Evolutionary conservation across 306 rosid genomes (phyloP), one percentile per base, ranked within the genome.

Genomic region (Glycine soja): DNA sequence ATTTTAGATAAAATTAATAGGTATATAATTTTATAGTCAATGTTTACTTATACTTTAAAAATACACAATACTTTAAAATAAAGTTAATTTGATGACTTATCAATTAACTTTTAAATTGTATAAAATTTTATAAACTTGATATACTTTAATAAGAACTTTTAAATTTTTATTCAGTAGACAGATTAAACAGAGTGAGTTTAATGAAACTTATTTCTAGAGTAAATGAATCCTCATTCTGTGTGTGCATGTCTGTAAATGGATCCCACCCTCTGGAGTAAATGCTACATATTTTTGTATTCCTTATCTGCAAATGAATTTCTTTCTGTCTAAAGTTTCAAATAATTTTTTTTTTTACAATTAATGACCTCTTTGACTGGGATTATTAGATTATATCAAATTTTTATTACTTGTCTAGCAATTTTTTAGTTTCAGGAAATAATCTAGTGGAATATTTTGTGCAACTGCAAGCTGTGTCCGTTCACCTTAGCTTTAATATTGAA

Each of bases 401-500:
- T 24, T 24, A 24, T 24, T 24, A 24, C 30, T 24, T 24, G 30
- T 24, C 30, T 24, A 24, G 30, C 30, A 24, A 24, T 24, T 24
- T 24, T 24, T 24, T 24, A 24, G 30, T 24, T 24, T 0, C 30
- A 24, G 30, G 30, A 24, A 24, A 24, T 82, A 40, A 59, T 82
- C 46, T 52, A 24, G 10, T 40, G 64, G 46, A 58, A 57, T 19
- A 58, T 70, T 47, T 46, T 78, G 66, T 69, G 72, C 14, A 70
- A 75, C 61, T 70, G 68, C 51, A 70, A 79, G 40, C 75, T 36
- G 15, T 76, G 72, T 64, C 59, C 19, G 34, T 45, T 36, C 19
- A 62, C 52, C 52, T 71, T 61, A 51, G 72, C 64, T 80, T 24
- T 62, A 14, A 43, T 70, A 51, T 30, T 70, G 70, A 83, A 69